phyloP scores from a whole-genome alignment of 768 basidiomycete species.

The Pleurotus djamor region DNA sequence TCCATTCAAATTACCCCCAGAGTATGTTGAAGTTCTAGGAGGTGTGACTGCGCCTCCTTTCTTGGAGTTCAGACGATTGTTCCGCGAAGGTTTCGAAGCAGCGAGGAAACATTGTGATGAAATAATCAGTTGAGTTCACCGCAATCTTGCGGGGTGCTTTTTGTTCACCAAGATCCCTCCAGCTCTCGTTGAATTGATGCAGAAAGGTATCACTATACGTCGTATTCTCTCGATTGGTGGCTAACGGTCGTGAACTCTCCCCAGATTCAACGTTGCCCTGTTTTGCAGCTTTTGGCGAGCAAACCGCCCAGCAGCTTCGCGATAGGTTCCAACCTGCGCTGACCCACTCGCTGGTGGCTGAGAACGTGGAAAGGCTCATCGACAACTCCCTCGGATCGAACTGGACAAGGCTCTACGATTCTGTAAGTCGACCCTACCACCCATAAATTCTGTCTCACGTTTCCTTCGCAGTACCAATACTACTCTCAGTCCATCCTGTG shows the following conservation, averaged over 20 bases:
- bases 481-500: slow-evolving; percentile 86
- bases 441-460: slow-evolving; percentile 1
- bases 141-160: slow-evolving; percentile 11
- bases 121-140: slow-evolving; percentile 69
- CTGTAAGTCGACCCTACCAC: slow-evolving; percentile 44
- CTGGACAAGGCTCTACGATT: slow-evolving; percentile 97
- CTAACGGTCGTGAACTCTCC: not conserved
- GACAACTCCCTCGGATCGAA: slow-evolving; percentile 88
- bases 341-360: slow-evolving; percentile 80
- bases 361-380: slow-evolving; percentile 88
- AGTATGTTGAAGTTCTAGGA: slow-evolving; percentile 95
- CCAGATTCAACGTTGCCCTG: slow-evolving; percentile 88
- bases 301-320: slow-evolving; percentile 83
- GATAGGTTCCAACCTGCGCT: slow-evolving; percentile 94
- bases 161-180: slow-evolving; percentile 7
- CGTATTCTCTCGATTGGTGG: not conserved
- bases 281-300: slow-evolving; percentile 87
- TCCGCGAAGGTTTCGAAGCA: slow-evolving; percentile 91
- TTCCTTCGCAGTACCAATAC: slow-evolving; percentile 73
- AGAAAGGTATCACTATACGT: slow-evolving; percentile 62
- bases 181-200: slow-evolving; percentile 93
- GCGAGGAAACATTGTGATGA: slow-evolving; percentile 96
- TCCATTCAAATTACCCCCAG: slow-evolving; percentile 93
- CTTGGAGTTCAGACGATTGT: slow-evolving; percentile 80
- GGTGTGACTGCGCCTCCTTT: slow-evolving; percentile 77